A percentile compares a stretch with the other conserved stretches of the same genome.
Evolutionary conservation across 225 moss, liverwort and hornwort genomes (phyloP).

Genomic region (Straminergon stramineum): DNA sequence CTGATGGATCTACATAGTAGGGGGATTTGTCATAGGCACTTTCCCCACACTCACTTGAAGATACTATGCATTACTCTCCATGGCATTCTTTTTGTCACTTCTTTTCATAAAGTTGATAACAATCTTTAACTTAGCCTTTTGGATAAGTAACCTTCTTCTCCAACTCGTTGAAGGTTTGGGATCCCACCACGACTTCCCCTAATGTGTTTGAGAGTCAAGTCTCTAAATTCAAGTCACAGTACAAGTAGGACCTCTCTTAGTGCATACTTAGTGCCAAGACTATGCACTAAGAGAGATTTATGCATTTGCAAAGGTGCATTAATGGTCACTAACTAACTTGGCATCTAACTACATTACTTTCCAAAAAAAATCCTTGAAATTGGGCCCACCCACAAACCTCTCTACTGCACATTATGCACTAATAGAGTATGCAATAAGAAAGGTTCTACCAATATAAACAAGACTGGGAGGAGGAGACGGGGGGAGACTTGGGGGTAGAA

Average conservation of each 20-base stretch:
- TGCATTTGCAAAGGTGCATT: too few species aligned
- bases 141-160: not conserved
- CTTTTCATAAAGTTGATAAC: not conserved
- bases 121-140: fast-evolving
- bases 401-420: too few species aligned
- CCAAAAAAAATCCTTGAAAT: too few species aligned
- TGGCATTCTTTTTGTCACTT: not conserved
- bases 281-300: too few species aligned
- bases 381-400: too few species aligned
- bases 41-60: fast-evolving
- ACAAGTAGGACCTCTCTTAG: too few species aligned
- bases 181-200: not conserved
- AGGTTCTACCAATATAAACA: too few species aligned
- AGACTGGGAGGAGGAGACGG: not conserved
- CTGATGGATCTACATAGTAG: fast-evolving
- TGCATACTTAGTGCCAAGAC: too few species aligned
- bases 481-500: too few species aligned
- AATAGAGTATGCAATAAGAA: too few species aligned
- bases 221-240: not conserved
- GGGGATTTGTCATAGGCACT: fast-evolving
- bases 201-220: not conserved
- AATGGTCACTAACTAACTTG: too few species aligned
- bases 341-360: too few species aligned
- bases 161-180: fast-evolving
- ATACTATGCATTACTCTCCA: fast-evolving